A percentile compares a stretch with the other conserved stretches of the same genome.
These are phyloP conservation scores for Trichomonas tenax DNA, from an alignment of 208 protist genomes.

Conservation along the genomic window DNA sequence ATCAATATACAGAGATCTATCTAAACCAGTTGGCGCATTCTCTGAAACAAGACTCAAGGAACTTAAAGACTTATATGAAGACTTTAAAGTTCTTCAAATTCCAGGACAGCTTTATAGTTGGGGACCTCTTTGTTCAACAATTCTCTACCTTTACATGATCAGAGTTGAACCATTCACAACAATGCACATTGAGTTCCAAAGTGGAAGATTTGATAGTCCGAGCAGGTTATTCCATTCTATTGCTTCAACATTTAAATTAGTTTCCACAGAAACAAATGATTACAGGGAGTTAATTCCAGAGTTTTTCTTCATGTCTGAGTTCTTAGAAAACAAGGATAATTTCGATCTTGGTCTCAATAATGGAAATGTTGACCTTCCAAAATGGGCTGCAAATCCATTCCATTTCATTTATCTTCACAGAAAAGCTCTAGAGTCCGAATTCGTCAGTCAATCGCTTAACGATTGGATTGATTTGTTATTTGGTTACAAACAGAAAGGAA, in stretches of 20 bases:
- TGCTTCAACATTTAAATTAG: not conserved
- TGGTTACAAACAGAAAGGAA: not conserved
- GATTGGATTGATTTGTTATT: conserved; percentile 22
- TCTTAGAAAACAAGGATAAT: conserved; percentile 39
- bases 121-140: not conserved
- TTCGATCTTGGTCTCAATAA: conserved; percentile 35
- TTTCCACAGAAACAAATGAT: not conserved
- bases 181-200: not conserved
- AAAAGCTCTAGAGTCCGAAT: conserved; percentile 1
- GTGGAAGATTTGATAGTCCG: not conserved
- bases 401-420: not conserved
- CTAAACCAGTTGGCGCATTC: not conserved
- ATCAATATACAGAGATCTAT: not conserved
- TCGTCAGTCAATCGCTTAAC: not conserved
- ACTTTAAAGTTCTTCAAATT: not conserved
- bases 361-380: not conserved
- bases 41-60: not conserved
- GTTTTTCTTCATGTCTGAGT: conserved; percentile 48
- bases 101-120: not conserved
- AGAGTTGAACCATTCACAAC: not conserved
- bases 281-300: conserved; percentile 46
- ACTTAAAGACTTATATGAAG: not conserved
- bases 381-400: not conserved
- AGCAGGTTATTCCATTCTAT: not conserved
- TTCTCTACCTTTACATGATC: not conserved